Base-by-base conservation (phyloP, 306 rosid genomes). In the Vachellia collinsii region DNA sequence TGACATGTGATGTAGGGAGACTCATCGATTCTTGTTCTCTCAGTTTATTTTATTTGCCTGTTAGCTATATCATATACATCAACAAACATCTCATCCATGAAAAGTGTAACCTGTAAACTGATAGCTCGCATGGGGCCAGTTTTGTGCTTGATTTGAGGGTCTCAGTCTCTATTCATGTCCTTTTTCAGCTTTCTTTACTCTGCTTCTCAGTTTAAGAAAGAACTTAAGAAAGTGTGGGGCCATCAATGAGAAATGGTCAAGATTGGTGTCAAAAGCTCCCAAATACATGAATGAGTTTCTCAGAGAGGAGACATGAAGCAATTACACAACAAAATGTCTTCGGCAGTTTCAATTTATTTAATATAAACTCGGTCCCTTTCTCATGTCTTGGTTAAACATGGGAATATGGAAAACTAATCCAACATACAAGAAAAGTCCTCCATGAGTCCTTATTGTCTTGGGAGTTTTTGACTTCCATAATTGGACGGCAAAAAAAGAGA, bases 381-480 rank as follows among this genome's bases (percentile, higher is more conserved):
- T 42, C 53, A 34, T 71, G 19, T 10, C 46, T 72, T 14, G 2
- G 72, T 63, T 72, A 20, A 44, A 53, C 10, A 50, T 77, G 20
- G 51, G 12, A 20, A 25, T 8, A 36, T 20, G 22, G 8, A 56
- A 54, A 66, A 13, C 43, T 77, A 11, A 9, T 6, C 19, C 56
- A 63, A 41, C 20, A 34, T 51, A 63, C 75, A 72, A 77, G 69
- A 64, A 64, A 74, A 34, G n/a, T 22, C 70, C 75, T 77, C 72
- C 41, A 22, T 16, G 19, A 37, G 36, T 67, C 20, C n/a, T 61
- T 69, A 69, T 25, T 54, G 58, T 59, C 70, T 42, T 7, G 9
- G 1, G 2, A 42, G 70, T 44, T 62, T 20, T 63, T 44, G 72
- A 44, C 80, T 62, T 8, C 7, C 1, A 43, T 62, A 19, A 4